A percentile compares a stretch with the other conserved stretches of the same genome.
Evolutionary conservation across 306 rosid species (phyloP).

Genomic region (Arachis hypogaea): DNA sequence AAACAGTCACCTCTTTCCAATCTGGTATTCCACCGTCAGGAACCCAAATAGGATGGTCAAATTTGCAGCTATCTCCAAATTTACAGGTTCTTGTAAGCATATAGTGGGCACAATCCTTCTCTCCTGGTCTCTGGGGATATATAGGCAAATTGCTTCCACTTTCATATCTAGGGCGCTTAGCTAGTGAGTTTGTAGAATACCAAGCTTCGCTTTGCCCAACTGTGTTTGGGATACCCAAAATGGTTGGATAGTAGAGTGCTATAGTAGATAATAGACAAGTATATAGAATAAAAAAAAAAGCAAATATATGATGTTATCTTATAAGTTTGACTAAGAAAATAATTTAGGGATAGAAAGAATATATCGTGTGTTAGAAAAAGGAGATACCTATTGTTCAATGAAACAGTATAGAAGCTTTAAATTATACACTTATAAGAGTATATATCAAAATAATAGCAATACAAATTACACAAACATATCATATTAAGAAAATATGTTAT

Average conservation of each 20-base stretch:
- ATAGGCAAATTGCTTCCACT: slow-evolving; percentile 84
- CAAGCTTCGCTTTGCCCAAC: slow-evolving; percentile 96
- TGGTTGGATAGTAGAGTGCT: slow-evolving; percentile 89
- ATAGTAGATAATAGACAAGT: slow-evolving; percentile 71
- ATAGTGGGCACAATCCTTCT: slow-evolving; percentile 98
- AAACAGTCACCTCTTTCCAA: slow-evolving; percentile 99
- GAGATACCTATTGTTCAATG: slow-evolving; percentile 25
- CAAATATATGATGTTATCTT: slow-evolving; percentile 63
- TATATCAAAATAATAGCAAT: slow-evolving; percentile 35
- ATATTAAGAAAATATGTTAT: slow-evolving; percentile 27
- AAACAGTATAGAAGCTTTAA: slow-evolving; percentile 16
- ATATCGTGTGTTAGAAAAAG: slow-evolving; percentile 29
- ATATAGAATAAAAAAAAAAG: slow-evolving; percentile 65
- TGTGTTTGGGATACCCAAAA: slow-evolving; percentile 74
- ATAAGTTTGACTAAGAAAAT: slow-evolving; percentile 62
- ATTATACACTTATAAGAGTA: slow-evolving; percentile 23
- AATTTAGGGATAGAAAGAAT: slow-evolving; percentile 48
- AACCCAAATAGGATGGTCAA: slow-evolving; percentile 99
- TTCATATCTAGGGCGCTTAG: slow-evolving; percentile 97
- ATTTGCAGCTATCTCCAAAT: slow-evolving; percentile 98
- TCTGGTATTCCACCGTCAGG: slow-evolving; percentile 99
- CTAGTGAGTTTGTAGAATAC: slow-evolving; percentile 81
- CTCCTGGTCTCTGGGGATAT: slow-evolving; percentile 99
- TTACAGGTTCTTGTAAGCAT: slow-evolving; percentile 99
- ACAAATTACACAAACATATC: slow-evolving; percentile 3